Conservation (phyloP, 2,329 filamentous ascomycete species). For the Seiridium cupressi region DNA sequence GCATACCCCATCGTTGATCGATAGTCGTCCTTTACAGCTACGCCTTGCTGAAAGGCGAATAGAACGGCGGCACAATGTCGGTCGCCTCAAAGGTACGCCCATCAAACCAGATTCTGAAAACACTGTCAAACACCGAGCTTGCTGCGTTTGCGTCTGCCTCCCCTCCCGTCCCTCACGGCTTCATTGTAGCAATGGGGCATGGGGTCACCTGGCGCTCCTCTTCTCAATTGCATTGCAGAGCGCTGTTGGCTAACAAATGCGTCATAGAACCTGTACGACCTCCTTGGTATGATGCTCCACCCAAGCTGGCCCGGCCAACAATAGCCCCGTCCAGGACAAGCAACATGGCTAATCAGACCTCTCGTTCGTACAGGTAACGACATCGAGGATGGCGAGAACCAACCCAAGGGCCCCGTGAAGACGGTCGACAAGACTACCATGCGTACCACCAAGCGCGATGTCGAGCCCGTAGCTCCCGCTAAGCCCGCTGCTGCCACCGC, state of each 20-base stretch:
- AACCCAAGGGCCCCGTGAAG: slow-evolving; percentile 75
- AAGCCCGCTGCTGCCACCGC: slow-evolving; percentile 31
- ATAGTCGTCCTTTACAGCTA: slow-evolving; percentile 32
- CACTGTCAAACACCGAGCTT: neutral
- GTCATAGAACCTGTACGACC: slow-evolving; percentile 88
- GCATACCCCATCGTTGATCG: slow-evolving; percentile 21
- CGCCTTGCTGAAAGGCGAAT: slow-evolving; percentile 52
- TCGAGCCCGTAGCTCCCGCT: slow-evolving; percentile 67
- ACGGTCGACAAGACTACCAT: slow-evolving; percentile 80
- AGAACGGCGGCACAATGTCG: slow-evolving; percentile 58
- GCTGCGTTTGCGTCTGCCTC: neutral
- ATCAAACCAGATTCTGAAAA: neutral
- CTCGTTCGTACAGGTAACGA: slow-evolving; percentile 52
- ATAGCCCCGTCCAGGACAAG: neutral
- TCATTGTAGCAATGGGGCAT: neutral
- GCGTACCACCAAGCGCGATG: slow-evolving; percentile 82
- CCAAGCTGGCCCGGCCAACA: neutral
- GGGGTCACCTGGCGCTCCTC: neutral
- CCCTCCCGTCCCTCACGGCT: no score
- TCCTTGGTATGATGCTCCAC: slow-evolving; percentile 74
- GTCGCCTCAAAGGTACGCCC: slow-evolving; percentile 57
- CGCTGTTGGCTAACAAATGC: neutral
- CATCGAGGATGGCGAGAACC: slow-evolving; percentile 65
- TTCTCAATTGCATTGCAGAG: neutral
- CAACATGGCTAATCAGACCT: slow-evolving; percentile 22